A percentile compares a stretch with the other conserved stretches of the same genome.
phyloP scores from a whole-genome alignment of 1,139 yeast genomes.

The Candida sp. region DNA sequence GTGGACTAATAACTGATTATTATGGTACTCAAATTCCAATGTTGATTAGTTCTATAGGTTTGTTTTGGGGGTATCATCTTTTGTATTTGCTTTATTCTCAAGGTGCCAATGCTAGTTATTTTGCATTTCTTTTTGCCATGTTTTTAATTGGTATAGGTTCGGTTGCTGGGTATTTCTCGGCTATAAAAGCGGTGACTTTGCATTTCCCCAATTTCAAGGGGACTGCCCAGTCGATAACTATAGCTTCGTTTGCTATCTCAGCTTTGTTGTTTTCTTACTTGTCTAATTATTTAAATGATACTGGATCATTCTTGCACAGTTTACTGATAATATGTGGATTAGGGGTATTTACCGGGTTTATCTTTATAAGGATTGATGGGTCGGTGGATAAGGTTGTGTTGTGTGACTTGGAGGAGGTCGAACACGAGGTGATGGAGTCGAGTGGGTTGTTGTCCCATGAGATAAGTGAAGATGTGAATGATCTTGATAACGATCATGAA shows the following conservation, averaged over 20 bases:
- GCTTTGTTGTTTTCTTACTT: slow-evolving; percentile 24
- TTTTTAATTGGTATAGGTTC: slow-evolving; percentile 31
- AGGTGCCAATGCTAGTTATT: slow-evolving; percentile 15
- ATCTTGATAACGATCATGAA: slow-evolving; percentile 3
- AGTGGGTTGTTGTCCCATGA: slow-evolving; percentile 6
- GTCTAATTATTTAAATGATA: slow-evolving; percentile 19
- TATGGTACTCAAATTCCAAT: slow-evolving; percentile 35
- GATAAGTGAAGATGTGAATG: slow-evolving; percentile 6
- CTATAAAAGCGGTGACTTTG: slow-evolving; percentile 31
- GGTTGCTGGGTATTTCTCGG: slow-evolving; percentile 30
- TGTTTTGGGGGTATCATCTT: slow-evolving; percentile 26
- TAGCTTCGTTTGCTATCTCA: slow-evolving; percentile 37
- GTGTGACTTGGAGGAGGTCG: slow-evolving; percentile 7
- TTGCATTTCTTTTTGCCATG: slow-evolving; percentile 23
- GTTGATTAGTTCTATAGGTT: slow-evolving; percentile 19
- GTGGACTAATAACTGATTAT: slow-evolving; percentile 29
- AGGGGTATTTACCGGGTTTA: slow-evolving; percentile 24
- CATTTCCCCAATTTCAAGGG: slow-evolving; percentile 30
- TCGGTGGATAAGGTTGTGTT: slow-evolving; percentile 13
- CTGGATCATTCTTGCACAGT: slow-evolving; percentile 19
- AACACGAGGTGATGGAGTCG: slow-evolving; percentile 9
- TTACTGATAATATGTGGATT: slow-evolving; percentile 21
- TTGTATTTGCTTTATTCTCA: slow-evolving; percentile 17
- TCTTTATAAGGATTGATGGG: slow-evolving; percentile 29
- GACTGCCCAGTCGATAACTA: slow-evolving; percentile 34